Conservation (phyloP, 192 early-diverging fungal species). For the Coemansia erecta region DNA sequence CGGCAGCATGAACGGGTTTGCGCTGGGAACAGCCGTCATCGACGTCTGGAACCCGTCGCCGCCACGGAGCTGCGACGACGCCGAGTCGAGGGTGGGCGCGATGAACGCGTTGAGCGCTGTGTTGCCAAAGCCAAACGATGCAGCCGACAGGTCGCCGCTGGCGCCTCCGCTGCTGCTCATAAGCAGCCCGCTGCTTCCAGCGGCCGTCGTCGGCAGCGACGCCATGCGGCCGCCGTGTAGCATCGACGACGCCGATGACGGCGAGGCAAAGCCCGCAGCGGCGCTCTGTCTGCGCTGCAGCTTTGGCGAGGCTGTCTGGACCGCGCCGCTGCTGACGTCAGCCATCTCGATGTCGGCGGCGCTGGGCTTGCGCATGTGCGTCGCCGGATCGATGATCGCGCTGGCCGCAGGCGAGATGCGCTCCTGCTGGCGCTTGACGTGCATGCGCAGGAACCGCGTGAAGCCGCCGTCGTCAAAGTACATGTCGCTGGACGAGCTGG, state of each 20-base stretch:
- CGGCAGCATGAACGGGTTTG: conserved; percentile 54
- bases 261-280: background rate
- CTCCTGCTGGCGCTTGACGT: conserved; percentile 47
- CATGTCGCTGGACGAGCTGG: conserved; percentile 36
- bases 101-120: conserved; percentile 26
- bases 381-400: conserved; percentile 5
- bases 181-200: conserved; percentile 31
- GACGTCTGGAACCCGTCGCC: background rate
- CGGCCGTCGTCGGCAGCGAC: conserved; percentile 21
- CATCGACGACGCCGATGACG: background rate
- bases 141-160: conserved; percentile 1
- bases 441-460: conserved; percentile 51
- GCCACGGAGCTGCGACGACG: background rate
- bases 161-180: conserved; percentile 32
- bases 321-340: conserved; percentile 3
- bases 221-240: background rate
- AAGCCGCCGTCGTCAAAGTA: conserved; percentile 56
- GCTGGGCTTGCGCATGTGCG: conserved; percentile 17
- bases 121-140: conserved; percentile 26
- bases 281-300: conserved; percentile 1
- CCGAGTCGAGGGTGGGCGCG: conserved; percentile 15
- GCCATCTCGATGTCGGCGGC: conserved; percentile 20
- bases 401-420: conserved; percentile 14
- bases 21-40: conserved; percentile 33
- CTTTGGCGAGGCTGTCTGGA: background rate